Conservation (phyloP, 495 filamentous ascomycete species). For the Thermothielavioides terrestris region DNA sequence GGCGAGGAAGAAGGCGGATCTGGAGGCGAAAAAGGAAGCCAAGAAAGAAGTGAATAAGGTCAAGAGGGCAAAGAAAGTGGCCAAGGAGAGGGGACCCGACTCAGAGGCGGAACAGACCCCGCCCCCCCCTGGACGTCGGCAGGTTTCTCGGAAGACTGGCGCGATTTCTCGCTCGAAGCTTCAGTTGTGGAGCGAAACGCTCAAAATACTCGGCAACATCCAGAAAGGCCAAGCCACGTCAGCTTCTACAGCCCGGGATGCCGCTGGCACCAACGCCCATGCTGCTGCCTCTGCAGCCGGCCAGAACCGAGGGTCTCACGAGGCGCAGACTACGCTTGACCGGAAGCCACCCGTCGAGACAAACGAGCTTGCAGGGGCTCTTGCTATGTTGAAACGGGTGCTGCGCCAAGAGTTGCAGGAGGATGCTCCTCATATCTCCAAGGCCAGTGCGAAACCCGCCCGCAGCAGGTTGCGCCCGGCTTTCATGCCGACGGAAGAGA, state of each 20-base stretch:
- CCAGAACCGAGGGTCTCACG: no score
- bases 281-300: neutral
- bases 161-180: no score
- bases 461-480: neutral
- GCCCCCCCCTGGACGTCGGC: neutral
- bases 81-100: neutral
- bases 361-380: neutral
- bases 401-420: neutral
- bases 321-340: no score
- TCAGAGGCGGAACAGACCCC: neutral
- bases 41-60: neutral
- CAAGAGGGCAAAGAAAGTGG: neutral
- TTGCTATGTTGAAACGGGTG: neutral
- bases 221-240: neutral
- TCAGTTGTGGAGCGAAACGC: constrained; percentile 9
- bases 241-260: neutral
- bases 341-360: neutral
- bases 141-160: no score
- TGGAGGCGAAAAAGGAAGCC: neutral
- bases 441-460: neutral
- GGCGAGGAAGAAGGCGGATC: no score
- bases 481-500: neutral
- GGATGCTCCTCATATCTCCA: neutral
- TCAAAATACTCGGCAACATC: constrained; percentile 7
- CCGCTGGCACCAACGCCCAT: neutral